A percentile compares a stretch with the other conserved stretches of the same genome.
These are phyloP conservation scores for Podospora bellae-mahoneyi DNA, from an alignment of 495 filamentous ascomycete genomes.

Conservation along the genomic window DNA sequence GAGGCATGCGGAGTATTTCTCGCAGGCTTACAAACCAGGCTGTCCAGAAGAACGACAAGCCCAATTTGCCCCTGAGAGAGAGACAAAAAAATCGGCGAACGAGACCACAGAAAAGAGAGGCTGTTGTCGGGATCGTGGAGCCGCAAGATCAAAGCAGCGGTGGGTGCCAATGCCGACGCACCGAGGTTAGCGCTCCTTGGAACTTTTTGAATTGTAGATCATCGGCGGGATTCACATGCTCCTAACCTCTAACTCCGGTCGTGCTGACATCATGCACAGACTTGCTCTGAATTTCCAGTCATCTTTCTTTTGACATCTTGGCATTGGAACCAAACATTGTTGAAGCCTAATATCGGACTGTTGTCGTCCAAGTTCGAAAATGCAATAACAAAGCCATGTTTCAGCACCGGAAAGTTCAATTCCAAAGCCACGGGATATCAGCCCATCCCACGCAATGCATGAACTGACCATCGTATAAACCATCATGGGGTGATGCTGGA, in stretches of 20 bases:
- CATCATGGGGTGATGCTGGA: neutral
- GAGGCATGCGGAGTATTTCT: neutral
- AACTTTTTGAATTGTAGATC: neutral
- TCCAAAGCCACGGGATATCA: neutral
- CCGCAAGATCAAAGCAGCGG: neutral
- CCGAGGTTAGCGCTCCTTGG: neutral
- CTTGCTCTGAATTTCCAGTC: neutral
- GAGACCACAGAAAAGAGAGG: neutral
- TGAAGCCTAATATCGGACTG: neutral
- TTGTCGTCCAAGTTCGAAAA: neutral
- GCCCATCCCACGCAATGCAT: neutral
- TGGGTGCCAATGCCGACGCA: neutral
- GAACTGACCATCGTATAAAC: neutral
- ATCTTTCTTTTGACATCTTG: neutral
- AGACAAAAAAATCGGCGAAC: neutral
- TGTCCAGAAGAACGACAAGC: neutral
- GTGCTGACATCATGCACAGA: neutral
- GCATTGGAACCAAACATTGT: neutral
- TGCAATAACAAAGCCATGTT: neutral
- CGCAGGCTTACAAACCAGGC: too few relatives aligned
- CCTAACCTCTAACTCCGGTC: neutral
- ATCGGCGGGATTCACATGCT: neutral
- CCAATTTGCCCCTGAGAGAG: neutral
- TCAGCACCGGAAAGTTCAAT: neutral
- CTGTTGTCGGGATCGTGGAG: neutral